These are phyloP conservation scores for Clitopilus passeckerianus DNA, from an alignment of 768 basidiomycete species.

Conservation along the genomic window DNA sequence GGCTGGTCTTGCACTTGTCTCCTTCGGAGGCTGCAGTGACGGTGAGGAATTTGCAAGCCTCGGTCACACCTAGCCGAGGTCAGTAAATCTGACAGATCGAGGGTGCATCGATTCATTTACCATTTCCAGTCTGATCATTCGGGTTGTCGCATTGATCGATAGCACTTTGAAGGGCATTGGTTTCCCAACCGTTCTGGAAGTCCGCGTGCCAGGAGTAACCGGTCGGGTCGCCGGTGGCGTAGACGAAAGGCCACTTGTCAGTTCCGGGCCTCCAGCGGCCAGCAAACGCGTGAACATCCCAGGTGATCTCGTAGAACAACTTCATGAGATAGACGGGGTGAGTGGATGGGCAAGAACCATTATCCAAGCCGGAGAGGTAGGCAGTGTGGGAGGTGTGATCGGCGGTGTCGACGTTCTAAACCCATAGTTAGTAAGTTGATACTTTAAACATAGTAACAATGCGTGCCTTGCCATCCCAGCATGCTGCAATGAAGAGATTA, in stretches of 20 bases:
- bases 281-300: conserved; percentile 28
- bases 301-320: conserved; percentile 33
- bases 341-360: conserved; percentile 30
- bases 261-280: conserved; percentile 27
- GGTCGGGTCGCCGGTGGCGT: conserved; percentile 45
- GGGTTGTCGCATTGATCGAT: conserved; percentile 40
- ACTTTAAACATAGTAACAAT: neutral
- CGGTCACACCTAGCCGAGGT: conserved; percentile 21
- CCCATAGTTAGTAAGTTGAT: neutral
- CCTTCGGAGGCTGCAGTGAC: conserved; percentile 20
- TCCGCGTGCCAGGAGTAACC: conserved; percentile 45
- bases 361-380: conserved; percentile 28
- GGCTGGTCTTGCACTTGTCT: conserved; percentile 23
- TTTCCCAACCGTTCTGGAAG: conserved; percentile 50
- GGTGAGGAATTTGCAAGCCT: conserved; percentile 34
- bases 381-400: conserved; percentile 32
- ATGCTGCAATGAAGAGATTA: conserved; percentile 16
- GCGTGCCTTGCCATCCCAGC: conserved; percentile 35
- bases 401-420: conserved; percentile 32
- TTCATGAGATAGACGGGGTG: conserved; percentile 35
- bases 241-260: conserved; percentile 37
- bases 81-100: neutral
- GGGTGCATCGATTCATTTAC: conserved; percentile 1
- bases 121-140: conserved; percentile 26
- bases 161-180: conserved; percentile 36